phyloP scores from a whole-genome alignment of 2,329 filamentous ascomycete genomes.

The Paecilomyces sp. region DNA sequence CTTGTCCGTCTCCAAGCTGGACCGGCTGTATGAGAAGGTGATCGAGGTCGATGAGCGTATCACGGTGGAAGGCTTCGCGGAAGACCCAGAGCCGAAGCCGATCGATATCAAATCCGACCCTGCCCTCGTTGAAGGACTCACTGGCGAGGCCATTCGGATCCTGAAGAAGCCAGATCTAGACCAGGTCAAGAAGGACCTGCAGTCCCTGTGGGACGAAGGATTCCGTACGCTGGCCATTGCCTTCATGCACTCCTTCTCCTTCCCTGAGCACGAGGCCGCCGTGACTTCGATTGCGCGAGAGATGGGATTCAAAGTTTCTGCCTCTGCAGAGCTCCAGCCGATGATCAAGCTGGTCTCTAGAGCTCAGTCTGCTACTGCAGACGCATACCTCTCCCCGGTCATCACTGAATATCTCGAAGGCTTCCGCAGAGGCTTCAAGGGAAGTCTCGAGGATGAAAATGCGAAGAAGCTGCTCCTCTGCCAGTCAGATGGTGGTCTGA shows the following conservation, averaged over 20 bases:
- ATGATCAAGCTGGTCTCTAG: conserved; percentile 72
- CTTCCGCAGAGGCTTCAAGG: conserved; percentile 57
- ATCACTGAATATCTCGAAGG: conserved; percentile 59
- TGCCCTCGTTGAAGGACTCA: conserved; percentile 42
- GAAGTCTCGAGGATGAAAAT: conserved; percentile 65
- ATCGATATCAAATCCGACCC: conserved; percentile 11
- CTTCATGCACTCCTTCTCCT: conserved; percentile 80
- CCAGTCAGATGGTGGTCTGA: conserved; percentile 68
- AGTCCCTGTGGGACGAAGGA: conserved; percentile 39
- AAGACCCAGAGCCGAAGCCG: conserved; percentile 14
- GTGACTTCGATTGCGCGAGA: conserved; percentile 68
- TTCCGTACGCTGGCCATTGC: conserved; percentile 29
- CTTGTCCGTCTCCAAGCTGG: conserved; percentile 71
- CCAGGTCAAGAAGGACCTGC: conserved; percentile 48
- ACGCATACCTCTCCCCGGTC: conserved; percentile 67
- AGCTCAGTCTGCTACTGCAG: conserved; percentile 65
- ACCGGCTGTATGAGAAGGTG: conserved; percentile 31
- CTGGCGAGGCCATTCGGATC: conserved; percentile 58
- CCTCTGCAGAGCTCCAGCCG: conserved; percentile 68
- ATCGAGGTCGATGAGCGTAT: conserved; percentile 39
- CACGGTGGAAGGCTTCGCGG: conserved; percentile 26
- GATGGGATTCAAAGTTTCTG: conserved; percentile 68
- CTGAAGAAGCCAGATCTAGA: conserved; percentile 52
- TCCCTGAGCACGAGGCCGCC: conserved; percentile 69
- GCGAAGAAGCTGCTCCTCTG: conserved; percentile 70